Conservation (phyloP, 192 early-diverging fungal species). For the Thoreauomyces humboldtii region DNA sequence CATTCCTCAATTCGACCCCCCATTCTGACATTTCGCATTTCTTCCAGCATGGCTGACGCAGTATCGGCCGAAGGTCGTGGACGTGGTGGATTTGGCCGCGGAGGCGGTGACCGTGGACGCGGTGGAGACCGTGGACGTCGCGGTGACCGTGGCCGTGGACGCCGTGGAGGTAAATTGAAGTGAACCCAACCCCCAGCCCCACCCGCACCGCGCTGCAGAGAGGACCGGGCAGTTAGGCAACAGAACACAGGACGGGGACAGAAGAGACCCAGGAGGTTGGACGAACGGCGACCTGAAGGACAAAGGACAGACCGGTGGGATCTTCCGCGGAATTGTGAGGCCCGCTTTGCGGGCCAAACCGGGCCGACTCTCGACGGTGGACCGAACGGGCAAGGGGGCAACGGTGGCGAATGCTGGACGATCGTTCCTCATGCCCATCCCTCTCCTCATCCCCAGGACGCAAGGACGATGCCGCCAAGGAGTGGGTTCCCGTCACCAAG, state of each 20-base stretch:
- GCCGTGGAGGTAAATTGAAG: slow-evolving; percentile 29
- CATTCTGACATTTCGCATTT: no score
- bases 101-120: slow-evolving; percentile 72
- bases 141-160: slow-evolving; percentile 54
- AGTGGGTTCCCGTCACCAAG: slow-evolving; percentile 95
- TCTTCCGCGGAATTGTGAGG: no score
- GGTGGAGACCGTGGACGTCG: slow-evolving; percentile 82
- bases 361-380: not conserved
- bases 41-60: slow-evolving; percentile 36
- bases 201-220: no score
- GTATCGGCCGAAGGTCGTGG: slow-evolving; percentile 35
- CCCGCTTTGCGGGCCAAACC: no score
- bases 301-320: no score
- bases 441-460: slow-evolving; percentile 55
- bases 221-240: no score
- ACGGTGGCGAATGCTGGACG: not conserved
- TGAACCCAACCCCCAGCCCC: no score
- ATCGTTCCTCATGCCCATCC: slow-evolving; percentile 52
- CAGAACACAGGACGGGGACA: not conserved
- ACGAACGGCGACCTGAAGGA: no score
- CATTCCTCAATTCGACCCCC: no score
- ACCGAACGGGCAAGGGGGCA: not conserved
- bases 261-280: not conserved
- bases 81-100: slow-evolving; percentile 69
- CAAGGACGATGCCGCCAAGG: slow-evolving; percentile 82